Conservation (phyloP, 441 rosid genomes). For the Populus hybrid region DNA sequence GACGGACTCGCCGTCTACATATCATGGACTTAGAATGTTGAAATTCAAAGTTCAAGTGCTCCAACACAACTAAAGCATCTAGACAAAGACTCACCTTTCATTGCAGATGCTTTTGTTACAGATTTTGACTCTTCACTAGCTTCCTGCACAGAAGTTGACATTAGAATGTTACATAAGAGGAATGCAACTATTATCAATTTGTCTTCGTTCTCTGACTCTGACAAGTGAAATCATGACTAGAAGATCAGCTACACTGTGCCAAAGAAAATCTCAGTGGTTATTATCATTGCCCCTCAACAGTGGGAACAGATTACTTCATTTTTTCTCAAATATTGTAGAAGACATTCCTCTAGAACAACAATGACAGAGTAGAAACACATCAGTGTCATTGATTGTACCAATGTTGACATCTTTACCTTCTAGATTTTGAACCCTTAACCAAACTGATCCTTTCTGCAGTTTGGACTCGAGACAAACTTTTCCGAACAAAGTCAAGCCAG, state of each 20-base stretch:
- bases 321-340: too few relatives aligned
- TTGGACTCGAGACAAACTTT: neutral
- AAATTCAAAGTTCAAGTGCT: neutral
- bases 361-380: too few relatives aligned
- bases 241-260: too few relatives aligned
- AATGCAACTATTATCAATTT: too few relatives aligned
- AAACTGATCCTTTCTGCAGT: neutral
- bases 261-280: too few relatives aligned
- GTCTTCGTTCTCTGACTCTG: too few relatives aligned
- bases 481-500: neutral
- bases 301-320: too few relatives aligned
- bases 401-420: too few relatives aligned
- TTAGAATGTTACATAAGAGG: neutral
- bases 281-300: too few relatives aligned
- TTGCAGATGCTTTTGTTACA: constrained; percentile 88
- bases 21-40: neutral
- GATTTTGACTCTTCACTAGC: constrained; percentile 93
- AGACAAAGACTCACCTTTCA: constrained; percentile 58
- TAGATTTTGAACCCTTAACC: neutral
- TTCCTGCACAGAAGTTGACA: constrained; percentile 44
- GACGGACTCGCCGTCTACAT: neutral
- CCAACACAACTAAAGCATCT: neutral
- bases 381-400: too few relatives aligned
- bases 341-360: too few relatives aligned
- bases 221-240: too few relatives aligned